phyloP scores from a whole-genome alignment of 2,329 filamentous ascomycete genomes.

The Ophiostoma tasmaniense region DNA sequence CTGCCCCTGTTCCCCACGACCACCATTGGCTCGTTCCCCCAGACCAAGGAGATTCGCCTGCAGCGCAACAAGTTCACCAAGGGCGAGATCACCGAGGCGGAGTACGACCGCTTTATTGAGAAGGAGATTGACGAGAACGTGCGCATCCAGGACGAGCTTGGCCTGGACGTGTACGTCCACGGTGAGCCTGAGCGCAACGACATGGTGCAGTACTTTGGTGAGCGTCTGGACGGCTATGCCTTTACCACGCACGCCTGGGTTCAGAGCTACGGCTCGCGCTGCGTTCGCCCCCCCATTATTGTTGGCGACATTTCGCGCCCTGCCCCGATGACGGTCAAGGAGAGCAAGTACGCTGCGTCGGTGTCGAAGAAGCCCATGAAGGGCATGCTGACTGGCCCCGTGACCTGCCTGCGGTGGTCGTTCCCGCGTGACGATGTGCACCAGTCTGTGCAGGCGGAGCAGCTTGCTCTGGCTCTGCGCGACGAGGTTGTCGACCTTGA shows the following conservation, averaged over 20 bases:
- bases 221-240: constrained; percentile 90
- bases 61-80: constrained; percentile 98
- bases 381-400: constrained; percentile 98
- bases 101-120: constrained; percentile 99
- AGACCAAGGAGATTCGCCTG: constrained; percentile 97
- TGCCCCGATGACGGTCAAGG: constrained; percentile 98
- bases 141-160: constrained; percentile 96
- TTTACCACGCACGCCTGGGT: constrained; percentile 99
- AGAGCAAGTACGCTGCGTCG: constrained; percentile 96
- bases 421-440: constrained; percentile 99
- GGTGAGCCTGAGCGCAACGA: constrained; percentile 99
- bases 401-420: constrained; percentile 98
- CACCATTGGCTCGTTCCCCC: constrained; percentile 98
- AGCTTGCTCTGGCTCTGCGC: constrained; percentile 94
- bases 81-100: constrained; percentile 80
- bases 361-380: constrained; percentile 99
- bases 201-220: constrained; percentile 99
- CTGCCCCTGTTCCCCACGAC: constrained; percentile 97
- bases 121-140: constrained; percentile 94
- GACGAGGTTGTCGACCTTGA: constrained; percentile 98
- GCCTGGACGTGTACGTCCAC: constrained; percentile 93
- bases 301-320: constrained; percentile 98
- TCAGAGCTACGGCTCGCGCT: constrained; percentile 92
- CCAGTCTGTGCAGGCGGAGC: constrained; percentile 97
- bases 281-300: constrained; percentile 95